Conservation (phyloP, 495 filamentous ascomycete genomes). For the Tuber indicum region DNA sequence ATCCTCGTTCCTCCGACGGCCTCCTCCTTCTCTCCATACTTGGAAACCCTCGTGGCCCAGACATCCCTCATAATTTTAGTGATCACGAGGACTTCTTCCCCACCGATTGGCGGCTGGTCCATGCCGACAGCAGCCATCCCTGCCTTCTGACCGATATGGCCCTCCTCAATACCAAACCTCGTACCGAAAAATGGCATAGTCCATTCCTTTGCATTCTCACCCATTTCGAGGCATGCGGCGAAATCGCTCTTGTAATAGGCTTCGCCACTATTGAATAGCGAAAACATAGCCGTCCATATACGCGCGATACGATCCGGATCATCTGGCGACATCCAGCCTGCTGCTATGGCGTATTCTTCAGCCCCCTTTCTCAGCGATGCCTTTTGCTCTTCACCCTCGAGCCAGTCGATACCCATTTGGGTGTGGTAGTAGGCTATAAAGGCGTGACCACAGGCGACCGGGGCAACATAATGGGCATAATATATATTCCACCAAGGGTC, state of each 20-base stretch:
- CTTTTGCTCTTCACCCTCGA: constrained; percentile 20
- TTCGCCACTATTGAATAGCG: constrained; percentile 34
- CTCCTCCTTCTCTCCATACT: constrained; percentile 34
- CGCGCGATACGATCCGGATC: constrained; percentile 32
- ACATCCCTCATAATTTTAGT: constrained; percentile 25
- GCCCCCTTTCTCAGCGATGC: constrained; percentile 22
- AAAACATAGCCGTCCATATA: constrained; percentile 33
- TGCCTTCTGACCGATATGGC: constrained; percentile 30
- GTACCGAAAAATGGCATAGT: constrained; percentile 26
- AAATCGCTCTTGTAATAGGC: constrained; percentile 37
- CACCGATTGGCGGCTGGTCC: constrained; percentile 28
- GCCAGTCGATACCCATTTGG: constrained; percentile 20
- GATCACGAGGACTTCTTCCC: constrained; percentile 21
- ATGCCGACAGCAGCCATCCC: constrained; percentile 20
- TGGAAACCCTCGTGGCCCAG: constrained; percentile 27
- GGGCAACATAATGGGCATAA: constrained; percentile 37
- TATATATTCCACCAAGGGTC: constrained; percentile 39
- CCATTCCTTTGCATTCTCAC: constrained; percentile 18
- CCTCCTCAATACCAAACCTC: constrained; percentile 16
- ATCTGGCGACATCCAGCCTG: constrained; percentile 36
- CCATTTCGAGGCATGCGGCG: constrained; percentile 35
- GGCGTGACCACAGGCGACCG: constrained; percentile 26
- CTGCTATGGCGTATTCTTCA: constrained; percentile 30
- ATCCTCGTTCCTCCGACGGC: constrained; percentile 19
- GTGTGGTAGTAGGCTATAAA: constrained; percentile 33